These are phyloP conservation scores for Vigna unguiculata DNA, from an alignment of 306 rosid genomes.

Conservation along the genomic window DNA sequence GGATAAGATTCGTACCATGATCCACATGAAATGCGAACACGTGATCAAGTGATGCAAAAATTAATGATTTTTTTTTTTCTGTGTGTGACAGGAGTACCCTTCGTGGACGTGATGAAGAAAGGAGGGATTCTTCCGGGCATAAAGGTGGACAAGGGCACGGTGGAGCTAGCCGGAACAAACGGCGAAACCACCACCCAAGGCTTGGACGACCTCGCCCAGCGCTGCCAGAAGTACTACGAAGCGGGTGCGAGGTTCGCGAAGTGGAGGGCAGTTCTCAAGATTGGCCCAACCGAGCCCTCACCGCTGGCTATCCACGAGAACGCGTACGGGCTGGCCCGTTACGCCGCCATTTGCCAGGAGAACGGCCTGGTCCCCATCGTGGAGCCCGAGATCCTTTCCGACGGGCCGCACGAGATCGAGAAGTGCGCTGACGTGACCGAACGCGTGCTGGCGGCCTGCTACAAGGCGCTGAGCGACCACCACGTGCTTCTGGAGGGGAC, in stretches of 20 bases:
- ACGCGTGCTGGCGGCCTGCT: constrained; percentile 79
- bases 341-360: constrained; percentile 83
- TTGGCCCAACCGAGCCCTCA: constrained; percentile 78
- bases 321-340: constrained; percentile 80
- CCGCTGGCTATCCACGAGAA: constrained; percentile 69
- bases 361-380: constrained; percentile 86
- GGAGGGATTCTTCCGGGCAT: constrained; percentile 80
- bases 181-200: constrained; percentile 95
- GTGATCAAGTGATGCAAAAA: too few relatives aligned
- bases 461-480: constrained; percentile 83
- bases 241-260: constrained; percentile 88
- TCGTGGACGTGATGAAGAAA: constrained; percentile 72
- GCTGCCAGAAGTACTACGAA: constrained; percentile 81
- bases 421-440: constrained; percentile 84
- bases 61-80: too few relatives aligned
- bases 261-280: constrained; percentile 86
- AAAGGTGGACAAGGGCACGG: constrained; percentile 89
- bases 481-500: constrained; percentile 85
- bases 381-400: constrained; percentile 87
- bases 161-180: constrained; percentile 76
- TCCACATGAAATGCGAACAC: too few relatives aligned
- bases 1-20: too few relatives aligned
- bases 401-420: constrained; percentile 72
- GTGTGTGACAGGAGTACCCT: constrained; percentile 54
- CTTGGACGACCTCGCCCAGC: constrained; percentile 71